Evolutionary conservation across 139 green algal species (phyloP), one percentile per base, ranked within the genome.

Genomic region (Tetraselmis chui): DNA sequence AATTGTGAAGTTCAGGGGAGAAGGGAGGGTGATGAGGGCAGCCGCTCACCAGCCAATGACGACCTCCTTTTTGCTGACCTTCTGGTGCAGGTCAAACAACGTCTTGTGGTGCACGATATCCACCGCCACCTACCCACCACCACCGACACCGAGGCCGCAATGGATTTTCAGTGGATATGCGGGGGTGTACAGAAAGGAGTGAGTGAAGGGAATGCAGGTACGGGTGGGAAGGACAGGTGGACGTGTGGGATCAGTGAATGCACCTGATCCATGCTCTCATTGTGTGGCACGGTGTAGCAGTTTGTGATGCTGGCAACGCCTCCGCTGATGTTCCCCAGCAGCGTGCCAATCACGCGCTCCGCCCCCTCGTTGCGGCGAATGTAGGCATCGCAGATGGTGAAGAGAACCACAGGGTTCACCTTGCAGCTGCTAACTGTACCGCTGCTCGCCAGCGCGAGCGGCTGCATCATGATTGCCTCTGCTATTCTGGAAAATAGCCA

Each of bases 271-370:
- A 89, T 86, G 84, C 85, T 94, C 87, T 99, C 96, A 77, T 94
- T 97, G 90, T 98, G 95, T 0, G 96, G 96, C 28, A 99, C 96
- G 2, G 96, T 93, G 77, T 98, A 99, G 89, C 92, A 97, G 79
- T 92, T 96, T 80, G 91, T 95, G 31, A 99, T 89, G 18, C 98
- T 91, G 0, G 97, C 82, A 22, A 93, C 83, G 31, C 77, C 82
- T 58, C 90, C 92, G 1, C 79, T 75, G 0, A 94, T 83, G 5
- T 81, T 92, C 25, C 96, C 96, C 45, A 99, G 90, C 75, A 99
- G 88, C 26, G 96, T 98, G 59, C 96, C 96, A 80, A 99, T 98
- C 2, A 99, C 96, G 5, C 96, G 87, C 67, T 93, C 90, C 80
- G 97, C 91, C 32, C 91, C 88, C 67, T 98, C 92, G 32, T 89